Evolutionary conservation across 2,329 filamentous ascomycete species (phyloP).

Genomic region (Monilinia fructicola): DNA sequence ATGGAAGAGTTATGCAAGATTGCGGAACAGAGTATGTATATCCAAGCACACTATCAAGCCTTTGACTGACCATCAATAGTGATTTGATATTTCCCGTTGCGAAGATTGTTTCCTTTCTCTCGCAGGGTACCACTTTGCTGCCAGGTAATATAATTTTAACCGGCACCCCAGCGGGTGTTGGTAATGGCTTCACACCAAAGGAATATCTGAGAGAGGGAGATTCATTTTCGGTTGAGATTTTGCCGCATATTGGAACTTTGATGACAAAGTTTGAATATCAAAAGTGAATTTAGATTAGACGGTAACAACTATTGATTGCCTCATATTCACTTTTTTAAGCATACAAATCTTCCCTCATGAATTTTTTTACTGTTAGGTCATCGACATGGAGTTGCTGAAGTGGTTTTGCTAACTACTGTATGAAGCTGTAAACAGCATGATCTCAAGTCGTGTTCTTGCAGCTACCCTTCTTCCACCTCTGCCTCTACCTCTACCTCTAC

Average conservation of each 20-base stretch:
- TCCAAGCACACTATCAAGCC: neutral
- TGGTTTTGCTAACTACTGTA: constrained; percentile 6
- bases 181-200: constrained; percentile 40
- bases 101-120: constrained; percentile 45
- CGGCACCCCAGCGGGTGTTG: constrained; percentile 47
- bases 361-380: neutral
- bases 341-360: neutral
- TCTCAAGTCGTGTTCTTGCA: neutral
- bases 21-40: constrained; percentile 45
- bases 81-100: constrained; percentile 51
- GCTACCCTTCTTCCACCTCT: constrained; percentile 1
- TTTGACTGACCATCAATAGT: constrained; percentile 33
- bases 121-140: constrained; percentile 46
- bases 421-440: constrained; percentile 10
- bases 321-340: too few species aligned
- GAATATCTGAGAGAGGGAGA: constrained; percentile 48
- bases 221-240: constrained; percentile 50
- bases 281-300: constrained; percentile 36
- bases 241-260: constrained; percentile 50
- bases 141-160: constrained; percentile 50
- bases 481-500: neutral
- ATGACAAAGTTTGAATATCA: constrained; percentile 45
- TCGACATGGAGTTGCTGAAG: neutral
- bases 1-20: constrained; percentile 49
- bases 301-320: neutral